A percentile compares a stretch with the other conserved stretches of the same genome.
phyloP scores from a whole-genome alignment of 345 rosid genomes.

The Citrus australasica region DNA sequence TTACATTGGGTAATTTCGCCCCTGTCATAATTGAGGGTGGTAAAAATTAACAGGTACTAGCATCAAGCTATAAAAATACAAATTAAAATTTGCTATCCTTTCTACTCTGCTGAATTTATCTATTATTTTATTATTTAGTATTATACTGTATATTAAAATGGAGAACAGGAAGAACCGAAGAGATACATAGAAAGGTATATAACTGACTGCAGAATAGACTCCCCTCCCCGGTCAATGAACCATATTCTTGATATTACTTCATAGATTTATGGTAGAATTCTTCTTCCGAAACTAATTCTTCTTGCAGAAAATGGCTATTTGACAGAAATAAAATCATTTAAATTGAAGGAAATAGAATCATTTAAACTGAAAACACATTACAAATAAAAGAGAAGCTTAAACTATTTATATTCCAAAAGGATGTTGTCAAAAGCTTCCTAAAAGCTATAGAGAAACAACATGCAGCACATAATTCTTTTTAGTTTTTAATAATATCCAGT shows the following conservation, averaged over 20 bases:
- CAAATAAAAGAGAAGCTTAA: neutral
- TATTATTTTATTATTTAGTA: neutral
- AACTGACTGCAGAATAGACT: neutral
- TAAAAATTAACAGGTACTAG: conserved; percentile 5
- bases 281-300: neutral
- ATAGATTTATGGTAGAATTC: neutral
- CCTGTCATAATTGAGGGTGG: conserved; percentile 35
- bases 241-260: neutral
- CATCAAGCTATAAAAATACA: neutral
- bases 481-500: neutral
- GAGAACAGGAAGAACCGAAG: neutral
- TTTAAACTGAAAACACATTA: neutral
- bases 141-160: neutral
- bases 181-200: neutral
- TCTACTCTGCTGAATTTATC: neutral
- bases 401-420: neutral
- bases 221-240: neutral
- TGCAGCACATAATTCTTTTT: neutral
- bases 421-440: neutral
- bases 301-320: neutral
- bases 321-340: neutral
- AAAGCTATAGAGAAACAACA: neutral
- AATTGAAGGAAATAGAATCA: neutral
- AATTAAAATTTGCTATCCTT: neutral
- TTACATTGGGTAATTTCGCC: conserved; percentile 72